phyloP scores from a whole-genome alignment of 140 eudicot genomes.

The Bidens hawaiensis region DNA sequence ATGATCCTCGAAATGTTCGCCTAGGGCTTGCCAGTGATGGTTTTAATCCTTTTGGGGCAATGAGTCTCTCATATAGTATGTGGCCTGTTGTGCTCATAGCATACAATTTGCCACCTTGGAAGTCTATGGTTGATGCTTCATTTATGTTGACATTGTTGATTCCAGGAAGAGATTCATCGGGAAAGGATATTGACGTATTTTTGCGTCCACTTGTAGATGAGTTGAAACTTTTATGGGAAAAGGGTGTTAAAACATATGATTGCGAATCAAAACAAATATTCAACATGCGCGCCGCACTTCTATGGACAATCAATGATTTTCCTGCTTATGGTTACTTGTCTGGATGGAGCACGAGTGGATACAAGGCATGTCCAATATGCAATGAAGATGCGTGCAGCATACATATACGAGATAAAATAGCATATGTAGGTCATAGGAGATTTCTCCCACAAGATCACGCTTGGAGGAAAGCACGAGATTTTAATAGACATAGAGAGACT shows the following conservation, averaged over 20 bases:
- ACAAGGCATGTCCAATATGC: too few relatives aligned
- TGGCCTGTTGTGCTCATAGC: neutral
- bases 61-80: too few relatives aligned
- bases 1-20: too few relatives aligned
- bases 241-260: conserved; percentile 4
- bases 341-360: conserved; percentile 6
- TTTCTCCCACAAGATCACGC: too few relatives aligned
- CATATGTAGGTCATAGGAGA: neutral
- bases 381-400: too few relatives aligned
- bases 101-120: conserved; percentile 2
- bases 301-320: neutral
- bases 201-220: too few relatives aligned
- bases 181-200: too few relatives aligned
- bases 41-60: too few relatives aligned
- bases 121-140: conserved; percentile 2
- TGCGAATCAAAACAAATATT: neutral
- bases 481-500: too few relatives aligned
- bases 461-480: neutral
- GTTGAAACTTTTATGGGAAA: neutral
- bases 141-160: neutral
- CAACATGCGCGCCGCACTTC: conserved; percentile 4
- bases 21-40: too few relatives aligned
- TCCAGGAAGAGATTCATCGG: neutral
- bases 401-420: neutral
- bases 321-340: neutral